Base-by-base conservation (phyloP, 805 yeast species). In the Clavispora vitiphila region DNA sequence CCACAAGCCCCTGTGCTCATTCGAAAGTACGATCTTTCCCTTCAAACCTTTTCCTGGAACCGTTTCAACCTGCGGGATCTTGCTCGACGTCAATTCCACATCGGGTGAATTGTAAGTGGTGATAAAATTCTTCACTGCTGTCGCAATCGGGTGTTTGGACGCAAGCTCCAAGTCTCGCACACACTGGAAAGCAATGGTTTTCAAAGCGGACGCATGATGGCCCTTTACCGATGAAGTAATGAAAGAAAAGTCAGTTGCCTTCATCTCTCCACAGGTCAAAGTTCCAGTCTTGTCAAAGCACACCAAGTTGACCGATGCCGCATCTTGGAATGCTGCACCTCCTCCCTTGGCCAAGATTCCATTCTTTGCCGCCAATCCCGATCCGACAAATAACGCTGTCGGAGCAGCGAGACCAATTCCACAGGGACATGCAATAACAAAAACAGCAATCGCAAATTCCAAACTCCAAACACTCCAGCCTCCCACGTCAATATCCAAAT, bases 341-440 rank as follows among this genome's bases (percentile, higher is more conserved):
- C 93, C 93, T 14, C 91, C 91, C 48, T 83, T 75, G 1, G 85
- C 88, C 29, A 85, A 66, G 39, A 85, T 79, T 16, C 91, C 93
- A 56, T 78, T 64, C 54, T 80, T 81, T 11, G 93, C 93, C 27
- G 90, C 88, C 38, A 85, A 58, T 0, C 91, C 88, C 14, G 87
- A 71, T 2, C 93, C 93, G 10, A 85, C 88, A 65, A 81, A 83
- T 31, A 85, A 58, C 0, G 93, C 91, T 2, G 91, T 84, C 1
- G 93, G 93, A 1, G 91, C 93, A 19, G 93, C 93, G 18, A 85
- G 65, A 1, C 91, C 93, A 50, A 85, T 77, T 1, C 91, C 95
- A 67, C 93, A 85, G 1, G 95, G 95, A 56, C 95, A 85, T 0
- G 91, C 91, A 38, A 85, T 78, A 2, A 85, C 91, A 62, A 85